phyloP scores from a whole-genome alignment of 768 basidiomycete species.

The Melanogaster broomeanus region DNA sequence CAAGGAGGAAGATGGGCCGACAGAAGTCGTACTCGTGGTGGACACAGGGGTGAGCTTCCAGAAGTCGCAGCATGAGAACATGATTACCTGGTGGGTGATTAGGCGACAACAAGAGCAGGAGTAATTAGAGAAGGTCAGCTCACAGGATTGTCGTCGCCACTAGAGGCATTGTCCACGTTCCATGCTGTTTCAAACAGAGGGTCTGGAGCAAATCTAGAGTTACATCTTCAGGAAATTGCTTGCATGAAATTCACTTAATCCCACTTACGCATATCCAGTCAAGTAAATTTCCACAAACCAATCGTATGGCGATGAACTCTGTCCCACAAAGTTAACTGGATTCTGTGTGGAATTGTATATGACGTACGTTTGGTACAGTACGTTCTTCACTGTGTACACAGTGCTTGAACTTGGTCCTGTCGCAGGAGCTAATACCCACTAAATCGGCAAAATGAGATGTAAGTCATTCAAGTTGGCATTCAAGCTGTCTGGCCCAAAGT shows the following conservation, averaged over 20 bases:
- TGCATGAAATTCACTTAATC: not conserved
- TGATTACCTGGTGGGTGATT: not conserved
- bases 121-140: not conserved
- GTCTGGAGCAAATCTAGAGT: not conserved
- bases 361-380: not conserved
- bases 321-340: not conserved
- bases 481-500: not conserved
- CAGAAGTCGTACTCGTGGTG: not conserved
- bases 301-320: not conserved
- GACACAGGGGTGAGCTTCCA: not conserved
- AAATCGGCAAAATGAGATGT: not conserved
- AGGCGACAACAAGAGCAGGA: not conserved
- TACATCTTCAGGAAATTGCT: not conserved
- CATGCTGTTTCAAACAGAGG: not conserved
- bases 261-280: not conserved
- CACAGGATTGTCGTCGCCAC: not conserved
- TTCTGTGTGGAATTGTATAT: not conserved
- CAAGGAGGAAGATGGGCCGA: too few species aligned
- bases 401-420: not conserved
- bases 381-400: not conserved
- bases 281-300: not conserved
- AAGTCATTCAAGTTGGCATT: not conserved
- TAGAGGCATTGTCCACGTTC: not conserved
- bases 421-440: not conserved
- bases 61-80: not conserved